Percentiles rank a stretch among this genome's conserved stretches.
Conservation (phyloP, 2,329 filamentous ascomycete species). For the Whalleya microplaca region DNA sequence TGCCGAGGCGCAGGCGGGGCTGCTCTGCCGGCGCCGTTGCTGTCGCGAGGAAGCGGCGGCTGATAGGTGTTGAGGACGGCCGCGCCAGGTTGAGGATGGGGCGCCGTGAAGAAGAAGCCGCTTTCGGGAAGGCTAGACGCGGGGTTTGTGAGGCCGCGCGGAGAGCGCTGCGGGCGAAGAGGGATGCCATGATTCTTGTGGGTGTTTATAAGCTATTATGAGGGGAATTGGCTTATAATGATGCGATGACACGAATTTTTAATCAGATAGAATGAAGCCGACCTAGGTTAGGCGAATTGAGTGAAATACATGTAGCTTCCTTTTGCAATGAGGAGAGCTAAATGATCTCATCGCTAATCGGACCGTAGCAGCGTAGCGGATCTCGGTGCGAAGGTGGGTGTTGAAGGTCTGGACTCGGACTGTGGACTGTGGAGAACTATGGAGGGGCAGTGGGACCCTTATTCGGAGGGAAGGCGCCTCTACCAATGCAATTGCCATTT, state of each 20-base stretch:
- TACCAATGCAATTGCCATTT: no score
- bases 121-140: slow-evolving; percentile 16
- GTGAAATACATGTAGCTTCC: neutral
- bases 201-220: neutral
- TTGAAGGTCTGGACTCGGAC: no score
- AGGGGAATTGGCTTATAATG: neutral
- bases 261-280: neutral
- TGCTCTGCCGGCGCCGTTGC: slow-evolving; percentile 7
- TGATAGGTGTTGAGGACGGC: neutral
- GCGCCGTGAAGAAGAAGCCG: neutral
- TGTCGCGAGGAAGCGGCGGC: slow-evolving; percentile 9
- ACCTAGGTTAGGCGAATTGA: neutral
- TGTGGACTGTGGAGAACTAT: no score
- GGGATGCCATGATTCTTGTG: slow-evolving; percentile 8
- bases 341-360: neutral
- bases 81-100: neutral
- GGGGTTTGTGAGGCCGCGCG: slow-evolving; percentile 10
- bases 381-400: no score
- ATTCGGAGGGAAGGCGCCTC: no score
- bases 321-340: neutral
- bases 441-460: neutral
- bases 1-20: slow-evolving; percentile 20
- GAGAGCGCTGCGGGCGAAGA: slow-evolving; percentile 11
- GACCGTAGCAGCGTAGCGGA: no score
- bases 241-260: neutral